Base-by-base conservation (phyloP, 768 basidiomycete genomes). In the Mycena amicta region DNA sequence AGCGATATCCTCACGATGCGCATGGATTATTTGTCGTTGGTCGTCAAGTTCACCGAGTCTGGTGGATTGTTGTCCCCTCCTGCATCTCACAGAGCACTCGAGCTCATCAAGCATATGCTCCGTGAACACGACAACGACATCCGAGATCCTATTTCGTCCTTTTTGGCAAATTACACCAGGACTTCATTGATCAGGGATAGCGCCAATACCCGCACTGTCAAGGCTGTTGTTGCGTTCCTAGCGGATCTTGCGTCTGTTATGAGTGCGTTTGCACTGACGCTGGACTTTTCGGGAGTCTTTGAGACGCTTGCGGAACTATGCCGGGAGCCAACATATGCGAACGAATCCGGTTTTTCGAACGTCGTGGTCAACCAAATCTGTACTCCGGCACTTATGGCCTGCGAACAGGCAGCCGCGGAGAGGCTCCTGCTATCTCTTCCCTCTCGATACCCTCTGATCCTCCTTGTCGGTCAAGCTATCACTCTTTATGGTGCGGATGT, bases 201-300 rank as follows among this genome's bases (percentile, higher is more conserved):
- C 52, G 68, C 74, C 5, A 73, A 71, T 52, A 68, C 72, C 6
- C 77, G 79, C 1, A 72, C 68, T 27, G 57, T 79, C 25, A 88
- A 87, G 66, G 74, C 77, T 2, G 79, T 83, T 4, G 68, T 82
- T 29, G 64, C 76, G 0, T 78, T 89, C 47, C 75, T 93, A 11
- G 75, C 72, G 27, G 81, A 84, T 39, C 65, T 91, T 16, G 75
- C 79, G 1, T 83, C 88, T 3, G 67, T 91, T 39, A 76, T 89
- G 50, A 79, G 75, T 51, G 70, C 76, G 18, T 80, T 85, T 65
- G 76, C 77, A 28, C 62, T 74, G 5, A 68, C 71, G 3, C 69
- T 88, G 23, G 84, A 90, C 71, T 83, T 89, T 66, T 79, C 84
- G 8, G 79, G 79, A 5, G 71, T 88, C 5, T 82, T 87, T 53